Percentiles rank a stretch among this genome's conserved stretches.
These are phyloP conservation scores for Nicotiana undulata DNA, from an alignment of 257 asterid species.

Conservation along the genomic window DNA sequence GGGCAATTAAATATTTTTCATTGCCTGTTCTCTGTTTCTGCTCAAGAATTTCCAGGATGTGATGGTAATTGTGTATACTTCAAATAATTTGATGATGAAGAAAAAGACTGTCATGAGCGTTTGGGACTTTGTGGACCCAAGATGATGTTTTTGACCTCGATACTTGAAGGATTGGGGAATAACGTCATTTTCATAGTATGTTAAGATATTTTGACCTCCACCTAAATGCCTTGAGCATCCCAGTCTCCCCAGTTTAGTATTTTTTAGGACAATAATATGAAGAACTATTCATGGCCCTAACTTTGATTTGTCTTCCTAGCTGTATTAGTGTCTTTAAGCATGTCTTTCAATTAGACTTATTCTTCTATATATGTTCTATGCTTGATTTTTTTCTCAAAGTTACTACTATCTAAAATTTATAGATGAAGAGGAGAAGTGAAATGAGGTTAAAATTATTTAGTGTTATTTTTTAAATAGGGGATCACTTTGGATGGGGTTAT, in stretches of 20 bases:
- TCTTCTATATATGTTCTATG: neutral
- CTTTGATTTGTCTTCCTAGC: neutral
- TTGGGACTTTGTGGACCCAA: neutral
- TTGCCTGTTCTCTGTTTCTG: neutral
- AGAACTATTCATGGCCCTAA: neutral
- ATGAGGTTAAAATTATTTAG: no score
- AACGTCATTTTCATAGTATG: neutral
- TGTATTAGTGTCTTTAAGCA: neutral
- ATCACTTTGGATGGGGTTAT: no score
- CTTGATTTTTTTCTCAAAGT: neutral
- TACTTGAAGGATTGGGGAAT: neutral
- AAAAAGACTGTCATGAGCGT: neutral
- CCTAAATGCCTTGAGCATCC: neutral
- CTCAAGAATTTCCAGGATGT: neutral
- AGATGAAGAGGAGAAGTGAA: no score
- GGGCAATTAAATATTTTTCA: neutral
- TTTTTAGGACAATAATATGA: neutral
- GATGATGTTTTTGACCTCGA: neutral
- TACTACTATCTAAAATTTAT: neutral
- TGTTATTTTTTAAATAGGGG: no score
- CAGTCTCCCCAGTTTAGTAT: neutral
- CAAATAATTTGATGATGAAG: no score
- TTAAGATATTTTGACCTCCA: neutral
- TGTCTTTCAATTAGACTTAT: neutral
- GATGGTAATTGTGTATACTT: neutral